Base-by-base conservation (phyloP, 108 stramenopile genomes). In the Aureococcus anophagefferens region DNA sequence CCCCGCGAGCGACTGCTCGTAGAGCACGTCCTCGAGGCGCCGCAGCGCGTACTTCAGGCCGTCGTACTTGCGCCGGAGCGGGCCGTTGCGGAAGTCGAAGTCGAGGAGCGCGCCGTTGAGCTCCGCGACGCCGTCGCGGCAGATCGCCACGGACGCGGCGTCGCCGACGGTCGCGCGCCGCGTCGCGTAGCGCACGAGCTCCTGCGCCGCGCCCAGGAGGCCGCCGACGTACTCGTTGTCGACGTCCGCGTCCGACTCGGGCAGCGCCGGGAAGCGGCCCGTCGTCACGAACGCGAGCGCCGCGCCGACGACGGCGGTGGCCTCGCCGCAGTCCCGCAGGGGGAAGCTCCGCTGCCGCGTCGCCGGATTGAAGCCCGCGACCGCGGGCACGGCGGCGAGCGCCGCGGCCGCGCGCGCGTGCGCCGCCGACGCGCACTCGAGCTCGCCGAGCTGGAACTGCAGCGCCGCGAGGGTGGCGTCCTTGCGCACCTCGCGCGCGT, bases 61-160 rank as follows among this genome's bases (percentile, higher is more conserved):
- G 67, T 92, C 96, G 71, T 91, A 95, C 69, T 88, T 90, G 37
- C 89, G 83, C 30, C 96, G 83, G 46, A 97, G 74, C 29, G 85
- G 82, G 0, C 94, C 93, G 81, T 97, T 97, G n/a, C 94, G 87
- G 76, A 93, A 94, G 73, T 95, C 92, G 71, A 93, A 90, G 68
- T 83, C 68, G 14, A 93, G 72, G 66, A 93, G 72, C 65, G 88
- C 82, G 33, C 85, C 84, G 65, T 89, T 74, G 7, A 90, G 72
- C 37, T 76, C 73, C 9, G 73, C 33, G 4, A 90, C 85, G 67
- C 87, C 65, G 67, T 85, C 79, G 18, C 85, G 70, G 28, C 86
- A 83, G n/a, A 72, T 64, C 31, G 74, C n/a, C 33, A 93, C 86
- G 33, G 66, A 44, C 36, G 73, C 73, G 13, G 64, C 64, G 33